Base-by-base conservation (phyloP, 2,329 filamentous ascomycete genomes). In the Penicillium janthinellum region DNA sequence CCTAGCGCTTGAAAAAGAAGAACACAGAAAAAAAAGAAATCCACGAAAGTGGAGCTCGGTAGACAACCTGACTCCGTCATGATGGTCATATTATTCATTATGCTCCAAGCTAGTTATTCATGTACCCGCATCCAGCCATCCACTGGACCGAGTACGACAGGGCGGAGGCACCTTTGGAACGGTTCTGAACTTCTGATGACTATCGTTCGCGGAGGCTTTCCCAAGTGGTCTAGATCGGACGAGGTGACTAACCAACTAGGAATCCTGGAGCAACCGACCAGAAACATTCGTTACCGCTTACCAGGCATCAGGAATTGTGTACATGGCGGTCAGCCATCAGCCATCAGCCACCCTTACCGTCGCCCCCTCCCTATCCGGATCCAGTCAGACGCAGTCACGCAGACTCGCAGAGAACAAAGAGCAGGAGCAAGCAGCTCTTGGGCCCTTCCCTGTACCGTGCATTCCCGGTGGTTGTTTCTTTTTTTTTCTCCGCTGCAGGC, bases 401-500 rank as follows among this genome's bases (percentile, higher is more conserved):
- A 44, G 39, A 52, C 20, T 2, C 20, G 20, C 20, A 44, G 39
- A 52, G 45, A 45, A 39, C 11, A 52, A 38, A 45, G n/a, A 57
- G 22, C n/a, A 25, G 41, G n/a, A 25, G n/a, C 20, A 14, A 39
- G n/a, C 6, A 20, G n/a, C 51, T 44, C 51, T 53, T 44, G 51
- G 51, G 37, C 51, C 51, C 51, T 53, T 41, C 22, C 37, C 60
- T 57, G 63, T 54, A 64, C 58, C 59, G 63, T 67, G 62, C 65
- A 67, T 67, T 63, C 58, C 65, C 65, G 60, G 51, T 57, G 51
- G 51, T 55, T 62, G 53, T 58, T 45, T 22, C 25, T 56, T 54
- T 60, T 53, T 57, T 57, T 63, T 62, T 61, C 62, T 63, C 57
- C 59, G 57, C 57, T 67, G 59, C 64, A 66, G 58, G 54, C 55